phyloP scores from a whole-genome alignment of 2,329 filamentous ascomycete genomes.

The Parastagonospora avenae region DNA sequence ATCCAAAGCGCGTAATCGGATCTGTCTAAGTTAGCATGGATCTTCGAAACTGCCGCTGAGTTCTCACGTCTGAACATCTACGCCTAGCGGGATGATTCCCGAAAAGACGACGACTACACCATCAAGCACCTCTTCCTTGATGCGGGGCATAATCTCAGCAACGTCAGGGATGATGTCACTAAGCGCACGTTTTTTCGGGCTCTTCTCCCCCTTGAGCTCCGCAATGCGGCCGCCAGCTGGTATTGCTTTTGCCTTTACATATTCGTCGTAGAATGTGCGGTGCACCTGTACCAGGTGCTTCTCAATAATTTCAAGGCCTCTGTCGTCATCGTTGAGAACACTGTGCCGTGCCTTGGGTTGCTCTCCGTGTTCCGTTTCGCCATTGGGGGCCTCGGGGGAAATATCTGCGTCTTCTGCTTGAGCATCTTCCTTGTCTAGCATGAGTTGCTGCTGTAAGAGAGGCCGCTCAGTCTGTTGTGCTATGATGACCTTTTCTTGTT shows the following conservation, averaged over 20 bases:
- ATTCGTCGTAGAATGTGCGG: constrained; percentile 79
- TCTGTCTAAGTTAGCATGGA: constrained; percentile 34
- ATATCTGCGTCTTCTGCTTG: constrained; percentile 58
- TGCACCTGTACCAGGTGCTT: constrained; percentile 78
- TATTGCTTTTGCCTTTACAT: constrained; percentile 62
- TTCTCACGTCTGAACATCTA: constrained; percentile 68
- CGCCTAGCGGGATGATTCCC: constrained; percentile 82
- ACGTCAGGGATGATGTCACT: constrained; percentile 77
- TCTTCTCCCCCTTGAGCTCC: constrained; percentile 58
- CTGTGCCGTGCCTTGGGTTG: constrained; percentile 66
- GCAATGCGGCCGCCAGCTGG: constrained; percentile 54
- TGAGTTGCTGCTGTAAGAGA: constrained; percentile 87
- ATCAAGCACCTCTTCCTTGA: constrained; percentile 78
- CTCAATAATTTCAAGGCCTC: constrained; percentile 78
- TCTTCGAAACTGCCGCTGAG: too few species aligned
- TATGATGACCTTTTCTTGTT: constrained; percentile 85
- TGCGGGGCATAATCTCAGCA: constrained; percentile 77
- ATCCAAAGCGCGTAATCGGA: constrained; percentile 90
- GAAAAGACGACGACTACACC: constrained; percentile 85
- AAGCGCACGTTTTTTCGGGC: constrained; percentile 53
- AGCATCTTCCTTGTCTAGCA: constrained; percentile 84
- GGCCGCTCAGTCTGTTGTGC: constrained; percentile 89
- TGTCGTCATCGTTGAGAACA: constrained; percentile 85
- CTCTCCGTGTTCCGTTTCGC: constrained; percentile 39
- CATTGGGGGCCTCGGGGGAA: constrained; percentile 46